Conservation (phyloP, 1,139 yeast species). For the Saccharomyces hybrid region DNA sequence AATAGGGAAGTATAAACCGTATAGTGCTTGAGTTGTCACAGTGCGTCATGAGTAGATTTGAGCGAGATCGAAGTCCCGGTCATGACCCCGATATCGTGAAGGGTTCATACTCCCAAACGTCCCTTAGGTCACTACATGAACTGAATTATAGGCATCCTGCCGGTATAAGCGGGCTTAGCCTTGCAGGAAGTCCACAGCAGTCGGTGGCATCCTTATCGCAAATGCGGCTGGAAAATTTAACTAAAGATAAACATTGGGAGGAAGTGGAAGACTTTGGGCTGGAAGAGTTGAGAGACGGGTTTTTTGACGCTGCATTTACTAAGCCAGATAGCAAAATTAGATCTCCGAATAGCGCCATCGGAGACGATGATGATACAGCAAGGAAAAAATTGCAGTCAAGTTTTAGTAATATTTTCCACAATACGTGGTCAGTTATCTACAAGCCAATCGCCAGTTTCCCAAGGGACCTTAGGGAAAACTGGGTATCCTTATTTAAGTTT, state of each 20-base stretch:
- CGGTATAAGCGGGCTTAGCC: neutral
- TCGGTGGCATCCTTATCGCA: slow-evolving; percentile 33
- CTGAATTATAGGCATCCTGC: slow-evolving; percentile 4
- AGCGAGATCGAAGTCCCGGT: neutral
- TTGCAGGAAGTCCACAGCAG: slow-evolving; percentile 9
- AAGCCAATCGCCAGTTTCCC: neutral
- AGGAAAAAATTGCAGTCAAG: neutral
- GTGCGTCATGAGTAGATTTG: neutral
- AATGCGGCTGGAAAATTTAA: slow-evolving; percentile 27
- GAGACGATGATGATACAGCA: slow-evolving; percentile 3
- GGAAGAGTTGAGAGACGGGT: slow-evolving; percentile 42
- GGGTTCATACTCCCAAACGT: slow-evolving; percentile 25
- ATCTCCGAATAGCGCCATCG: slow-evolving; percentile 1
- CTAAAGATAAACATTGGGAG: slow-evolving; percentile 25
- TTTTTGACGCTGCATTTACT: slow-evolving; percentile 41
- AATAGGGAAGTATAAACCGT: neutral
- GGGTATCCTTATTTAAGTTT: slow-evolving; percentile 31
- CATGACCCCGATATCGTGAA: slow-evolving; percentile 11
- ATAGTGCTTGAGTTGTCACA: neutral
- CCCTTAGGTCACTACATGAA: slow-evolving; percentile 21
- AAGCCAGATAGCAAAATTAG: slow-evolving; percentile 24
- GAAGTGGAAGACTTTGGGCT: slow-evolving; percentile 33
- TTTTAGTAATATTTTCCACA: neutral
- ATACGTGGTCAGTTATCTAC: neutral
- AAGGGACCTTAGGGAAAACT: neutral